Evolutionary conservation across 1,284 basidiomycete genomes (phyloP).

Genomic region (Mycena citricolor): DNA sequence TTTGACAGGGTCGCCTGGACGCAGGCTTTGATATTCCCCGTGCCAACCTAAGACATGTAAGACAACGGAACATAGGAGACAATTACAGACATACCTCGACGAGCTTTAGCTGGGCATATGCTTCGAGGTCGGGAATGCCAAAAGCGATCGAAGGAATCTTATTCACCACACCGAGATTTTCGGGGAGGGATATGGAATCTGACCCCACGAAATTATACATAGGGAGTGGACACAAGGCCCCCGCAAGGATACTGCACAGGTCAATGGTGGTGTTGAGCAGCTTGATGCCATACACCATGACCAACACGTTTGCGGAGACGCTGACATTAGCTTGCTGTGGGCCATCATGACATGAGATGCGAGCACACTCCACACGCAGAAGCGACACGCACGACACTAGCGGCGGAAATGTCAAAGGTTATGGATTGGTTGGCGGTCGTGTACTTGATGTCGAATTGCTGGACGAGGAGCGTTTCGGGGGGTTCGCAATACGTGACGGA

Average conservation of each 20-base stretch:
- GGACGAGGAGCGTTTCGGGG: constrained; percentile 75
- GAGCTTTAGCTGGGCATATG: constrained; percentile 81
- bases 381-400: constrained; percentile 61
- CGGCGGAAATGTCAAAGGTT: constrained; percentile 73
- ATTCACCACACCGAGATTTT: constrained; percentile 49
- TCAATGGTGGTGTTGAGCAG: constrained; percentile 77
- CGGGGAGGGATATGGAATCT: constrained; percentile 74
- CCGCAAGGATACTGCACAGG: constrained; percentile 69
- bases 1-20: constrained; percentile 91
- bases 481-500: constrained; percentile 87
- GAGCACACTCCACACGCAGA: constrained; percentile 13
- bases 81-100: no score
- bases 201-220: constrained; percentile 83
- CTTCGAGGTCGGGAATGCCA: constrained; percentile 89
- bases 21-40: constrained; percentile 79
- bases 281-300: constrained; percentile 81
- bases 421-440: constrained; percentile 69
- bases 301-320: constrained; percentile 74
- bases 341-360: no score
- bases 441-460: constrained; percentile 80
- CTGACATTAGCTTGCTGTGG: constrained; percentile 69
- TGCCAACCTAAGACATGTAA: no score
- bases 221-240: constrained; percentile 83
- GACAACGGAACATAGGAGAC: no score
- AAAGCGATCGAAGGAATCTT: constrained; percentile 82